Percentiles rank a stretch among this genome's conserved stretches.
Evolutionary conservation across 768 basidiomycete genomes (phyloP).

Genomic region (Gymnopilus dilepis): DNA sequence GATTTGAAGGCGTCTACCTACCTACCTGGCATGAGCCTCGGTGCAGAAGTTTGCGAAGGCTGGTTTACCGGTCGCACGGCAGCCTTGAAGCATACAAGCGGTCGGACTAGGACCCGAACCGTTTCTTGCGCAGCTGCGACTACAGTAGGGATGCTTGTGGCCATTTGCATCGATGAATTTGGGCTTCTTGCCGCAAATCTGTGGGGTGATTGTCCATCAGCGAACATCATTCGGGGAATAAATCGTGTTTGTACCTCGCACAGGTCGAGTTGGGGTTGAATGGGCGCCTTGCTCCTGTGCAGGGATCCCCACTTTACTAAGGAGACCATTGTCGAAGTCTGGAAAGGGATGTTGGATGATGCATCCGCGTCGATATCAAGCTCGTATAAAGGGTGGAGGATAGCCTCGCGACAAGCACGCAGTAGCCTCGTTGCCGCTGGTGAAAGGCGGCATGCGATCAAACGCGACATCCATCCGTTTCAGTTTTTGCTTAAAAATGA

Average conservation of each 20-base stretch:
- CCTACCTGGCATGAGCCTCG: slow-evolving; percentile 61
- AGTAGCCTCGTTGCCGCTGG: slow-evolving; percentile 40
- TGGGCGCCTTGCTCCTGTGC: slow-evolving; percentile 27
- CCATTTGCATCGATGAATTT: slow-evolving; percentile 67
- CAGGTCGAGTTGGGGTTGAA: slow-evolving; percentile 41
- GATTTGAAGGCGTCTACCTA: slow-evolving; percentile 8
- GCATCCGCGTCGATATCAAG: slow-evolving; percentile 28
- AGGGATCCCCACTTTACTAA: slow-evolving; percentile 48
- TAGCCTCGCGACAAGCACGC: slow-evolving; percentile 39
- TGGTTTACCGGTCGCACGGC: slow-evolving; percentile 55
- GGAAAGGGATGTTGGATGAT: slow-evolving; percentile 23
- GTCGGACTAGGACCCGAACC: slow-evolving; percentile 42
- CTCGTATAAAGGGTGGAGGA: slow-evolving; percentile 29
- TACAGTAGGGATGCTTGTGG: slow-evolving; percentile 61
- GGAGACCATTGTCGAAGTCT: slow-evolving; percentile 43
- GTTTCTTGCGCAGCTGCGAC: slow-evolving; percentile 63
- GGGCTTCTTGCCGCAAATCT: slow-evolving; percentile 65
- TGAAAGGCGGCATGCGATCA: slow-evolving; percentile 24
- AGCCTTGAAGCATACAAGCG: slow-evolving; percentile 55
- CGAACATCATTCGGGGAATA: slow-evolving; percentile 7
- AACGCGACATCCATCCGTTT: slow-evolving; percentile 28
- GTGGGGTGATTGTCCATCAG: slow-evolving; percentile 17
- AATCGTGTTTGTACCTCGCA: slow-evolving; percentile 46
- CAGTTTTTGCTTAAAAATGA: slow-evolving; percentile 37
- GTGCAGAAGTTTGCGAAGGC: slow-evolving; percentile 62